Evolutionary conservation across 257 asterid genomes (phyloP), one percentile per base, ranked within the genome.

Genomic region (Cinchona pubescens): DNA sequence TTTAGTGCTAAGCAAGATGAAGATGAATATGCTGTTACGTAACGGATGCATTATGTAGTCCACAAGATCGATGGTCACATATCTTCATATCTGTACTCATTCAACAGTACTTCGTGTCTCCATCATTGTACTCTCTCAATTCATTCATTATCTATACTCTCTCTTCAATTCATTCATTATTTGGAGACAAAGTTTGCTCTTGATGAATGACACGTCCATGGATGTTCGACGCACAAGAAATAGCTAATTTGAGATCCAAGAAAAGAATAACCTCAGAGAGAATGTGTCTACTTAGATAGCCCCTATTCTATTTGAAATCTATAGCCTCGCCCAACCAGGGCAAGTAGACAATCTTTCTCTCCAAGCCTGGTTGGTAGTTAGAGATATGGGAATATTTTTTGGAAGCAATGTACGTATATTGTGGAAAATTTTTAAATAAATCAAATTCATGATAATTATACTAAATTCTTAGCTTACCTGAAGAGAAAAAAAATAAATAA

Each of bases 171-270:
- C 71, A 42, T 30, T 30, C 76, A 59, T 77, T 68, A 30, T 49
- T 77, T 73, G 71, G 46, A 72, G 15, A 21, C 66, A 68, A 79
- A 83, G 79, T 45, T 71, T 77, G 69, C 80, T 55, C 78, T 37
- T 60, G 18, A 56, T 59, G 68, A 70, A 27, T 65, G 81, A 21
- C 86, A 76, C 85, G 83, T 82, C n/a, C 64, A 25, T 19, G 32
- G 45, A 23, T 29, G 51, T 74, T 63, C 63, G 46, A 63, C 30
- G 48, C 21, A 46, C 40, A 74, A 48, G 58, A 68, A 55, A 55
- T 35, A 51, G 65, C 83, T 70, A 67, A 40, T 75, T 76, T 81
- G 81, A 73, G 79, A 76, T 74, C 74, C 69, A 77, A 77, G 80
- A 23, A 70, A 77, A n/a, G 75, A 59, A 69, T 76, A 46, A 8